A percentile compares a stretch with the other conserved stretches of the same genome.
Conservation (phyloP, 2,329 filamentous ascomycete genomes). For the Cercospora janseana region DNA sequence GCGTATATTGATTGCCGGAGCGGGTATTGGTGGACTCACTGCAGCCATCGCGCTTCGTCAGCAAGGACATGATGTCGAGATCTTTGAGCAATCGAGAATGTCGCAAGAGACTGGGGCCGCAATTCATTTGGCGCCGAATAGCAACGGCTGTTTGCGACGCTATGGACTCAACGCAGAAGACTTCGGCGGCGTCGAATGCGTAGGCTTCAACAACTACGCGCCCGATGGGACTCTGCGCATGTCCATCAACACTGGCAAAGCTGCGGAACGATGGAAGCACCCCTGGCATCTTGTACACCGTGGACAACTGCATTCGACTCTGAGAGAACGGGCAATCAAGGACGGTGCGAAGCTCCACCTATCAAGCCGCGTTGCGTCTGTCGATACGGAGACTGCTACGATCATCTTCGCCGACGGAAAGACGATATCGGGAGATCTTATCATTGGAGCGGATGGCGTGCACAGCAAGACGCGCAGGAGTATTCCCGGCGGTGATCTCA, state of each 20-base stretch:
- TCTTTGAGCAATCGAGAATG: slow-evolving; percentile 10
- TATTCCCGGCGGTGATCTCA: slow-evolving; percentile 26
- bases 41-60: slow-evolving; percentile 8
- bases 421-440: slow-evolving; percentile 28
- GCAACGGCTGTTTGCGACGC: slow-evolving; percentile 54
- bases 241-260: slow-evolving; percentile 16
- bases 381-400: slow-evolving; percentile 18
- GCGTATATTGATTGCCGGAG: background rate
- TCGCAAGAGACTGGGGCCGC: slow-evolving; percentile 57
- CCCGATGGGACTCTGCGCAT: slow-evolving; percentile 20
- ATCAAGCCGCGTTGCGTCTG: slow-evolving; percentile 21
- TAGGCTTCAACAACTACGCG: slow-evolving; percentile 21
- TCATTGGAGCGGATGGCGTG: slow-evolving; percentile 38
- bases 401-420: slow-evolving; percentile 27
- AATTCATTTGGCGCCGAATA: slow-evolving; percentile 62
- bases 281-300: slow-evolving; percentile 32
- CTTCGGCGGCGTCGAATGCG: slow-evolving; percentile 21
- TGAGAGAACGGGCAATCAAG: slow-evolving; percentile 28
- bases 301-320: slow-evolving; percentile 31
- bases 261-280: slow-evolving; percentile 29
- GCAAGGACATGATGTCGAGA: slow-evolving; percentile 6
- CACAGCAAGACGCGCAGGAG: slow-evolving; percentile 27
- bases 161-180: slow-evolving; percentile 27
- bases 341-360: slow-evolving; percentile 27
- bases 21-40: slow-evolving; percentile 7